phyloP scores from a whole-genome alignment of 192 early-diverging fungal species.

The Dispira parvispora region DNA sequence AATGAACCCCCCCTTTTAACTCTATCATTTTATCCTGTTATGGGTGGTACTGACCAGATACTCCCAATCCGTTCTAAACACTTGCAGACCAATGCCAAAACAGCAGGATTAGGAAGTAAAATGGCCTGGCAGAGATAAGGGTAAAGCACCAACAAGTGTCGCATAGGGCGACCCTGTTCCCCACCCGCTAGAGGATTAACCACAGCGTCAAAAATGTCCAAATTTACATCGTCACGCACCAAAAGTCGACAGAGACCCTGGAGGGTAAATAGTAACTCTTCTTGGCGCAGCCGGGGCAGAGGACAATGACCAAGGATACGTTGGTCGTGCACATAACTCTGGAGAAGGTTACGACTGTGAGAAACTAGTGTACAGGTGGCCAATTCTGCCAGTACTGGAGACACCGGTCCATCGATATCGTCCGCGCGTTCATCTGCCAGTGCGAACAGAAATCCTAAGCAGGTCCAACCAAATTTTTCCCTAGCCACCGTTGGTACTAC shows the following conservation, averaged over 20 bases:
- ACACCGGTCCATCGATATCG: background rate
- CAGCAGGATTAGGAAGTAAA: background rate
- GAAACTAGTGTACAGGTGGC: background rate
- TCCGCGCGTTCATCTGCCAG: background rate
- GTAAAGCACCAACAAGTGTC: slow-evolving; percentile 4
- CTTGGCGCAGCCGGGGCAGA: slow-evolving; percentile 4
- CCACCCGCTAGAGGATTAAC: background rate
- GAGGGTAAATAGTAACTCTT: slow-evolving; percentile 1
- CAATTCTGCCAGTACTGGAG: background rate
- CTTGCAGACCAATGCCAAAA: background rate
- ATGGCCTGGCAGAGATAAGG: slow-evolving; percentile 5
- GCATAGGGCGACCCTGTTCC: background rate
- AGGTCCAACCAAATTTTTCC: slow-evolving; percentile 4
- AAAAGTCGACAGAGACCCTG: background rate
- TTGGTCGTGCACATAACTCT: background rate
- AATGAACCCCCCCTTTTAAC: too few relatives aligned
- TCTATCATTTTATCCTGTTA: too few relatives aligned
- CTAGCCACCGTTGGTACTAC: background rate
- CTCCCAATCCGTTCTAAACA: background rate
- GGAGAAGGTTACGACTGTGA: background rate
- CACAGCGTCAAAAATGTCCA: background rate
- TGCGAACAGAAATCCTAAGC: background rate
- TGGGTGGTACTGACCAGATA: slow-evolving; percentile 52
- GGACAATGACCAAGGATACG: background rate
- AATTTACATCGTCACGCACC: background rate